phyloP scores from a whole-genome alignment of 2,329 filamentous ascomycete genomes.

The Trichoderma asperellum region DNA sequence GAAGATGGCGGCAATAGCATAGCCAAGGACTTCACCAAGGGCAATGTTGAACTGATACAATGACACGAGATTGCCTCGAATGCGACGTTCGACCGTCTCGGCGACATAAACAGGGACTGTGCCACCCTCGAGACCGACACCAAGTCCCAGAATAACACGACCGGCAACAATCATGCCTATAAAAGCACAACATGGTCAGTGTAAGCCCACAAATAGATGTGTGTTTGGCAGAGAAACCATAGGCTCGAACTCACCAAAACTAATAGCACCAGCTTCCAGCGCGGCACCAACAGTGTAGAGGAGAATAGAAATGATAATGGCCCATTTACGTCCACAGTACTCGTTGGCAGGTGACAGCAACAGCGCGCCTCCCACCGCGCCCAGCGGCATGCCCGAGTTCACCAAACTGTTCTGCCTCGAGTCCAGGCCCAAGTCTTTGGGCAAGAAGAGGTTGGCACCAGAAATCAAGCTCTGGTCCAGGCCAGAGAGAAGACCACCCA shows the following conservation, averaged over 20 bases:
- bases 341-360: slow-evolving; percentile 70
- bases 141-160: slow-evolving; percentile 69
- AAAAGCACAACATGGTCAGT: neutral
- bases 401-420: slow-evolving; percentile 65
- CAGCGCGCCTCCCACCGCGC: slow-evolving; percentile 71
- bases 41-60: slow-evolving; percentile 79
- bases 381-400: slow-evolving; percentile 72
- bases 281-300: slow-evolving; percentile 72
- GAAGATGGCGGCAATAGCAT: slow-evolving; percentile 74
- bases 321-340: slow-evolving; percentile 66
- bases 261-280: slow-evolving; percentile 68
- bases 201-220: neutral
- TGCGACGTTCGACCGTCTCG: slow-evolving; percentile 68
- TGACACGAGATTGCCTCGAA: slow-evolving; percentile 73
- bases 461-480: slow-evolving; percentile 75
- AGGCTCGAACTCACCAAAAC: slow-evolving; percentile 53
- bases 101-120: slow-evolving; percentile 77
- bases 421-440: slow-evolving; percentile 59
- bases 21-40: slow-evolving; percentile 72
- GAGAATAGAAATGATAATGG: slow-evolving; percentile 70
- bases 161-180: slow-evolving; percentile 69
- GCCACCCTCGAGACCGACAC: slow-evolving; percentile 73
- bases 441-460: slow-evolving; percentile 70
- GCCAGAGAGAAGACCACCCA: slow-evolving; percentile 73
- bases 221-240: too few species aligned